These are phyloP conservation scores for Hypomontagnella submonticulosa DNA, from an alignment of 495 filamentous ascomycete species.

Conservation along the genomic window DNA sequence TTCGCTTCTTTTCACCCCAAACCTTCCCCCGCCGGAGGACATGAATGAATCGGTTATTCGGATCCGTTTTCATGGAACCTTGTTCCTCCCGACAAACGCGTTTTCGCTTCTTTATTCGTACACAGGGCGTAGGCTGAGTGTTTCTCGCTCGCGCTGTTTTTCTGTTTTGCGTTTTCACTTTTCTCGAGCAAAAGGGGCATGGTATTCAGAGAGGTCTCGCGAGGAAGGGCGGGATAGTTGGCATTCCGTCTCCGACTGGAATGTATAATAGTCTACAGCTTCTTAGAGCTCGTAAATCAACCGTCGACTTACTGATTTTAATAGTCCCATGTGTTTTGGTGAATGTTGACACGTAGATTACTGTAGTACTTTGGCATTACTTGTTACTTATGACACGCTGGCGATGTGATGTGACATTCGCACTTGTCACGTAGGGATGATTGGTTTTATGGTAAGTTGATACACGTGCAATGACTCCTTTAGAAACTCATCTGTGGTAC, in stretches of 20 bases:
- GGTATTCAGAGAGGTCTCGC: not conserved
- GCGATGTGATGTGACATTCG: too few relatives aligned
- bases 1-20: conserved; percentile 8
- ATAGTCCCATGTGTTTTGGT: not conserved
- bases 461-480: too few relatives aligned
- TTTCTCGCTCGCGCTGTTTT: too few relatives aligned
- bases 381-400: not conserved
- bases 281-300: not conserved
- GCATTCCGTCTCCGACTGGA: not conserved
- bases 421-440: too few relatives aligned
- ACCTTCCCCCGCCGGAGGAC: not conserved
- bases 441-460: too few relatives aligned
- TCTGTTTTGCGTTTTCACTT: not conserved
- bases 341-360: too few relatives aligned
- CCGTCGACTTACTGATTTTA: not conserved
- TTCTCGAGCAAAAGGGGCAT: not conserved
- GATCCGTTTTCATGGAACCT: too few relatives aligned
- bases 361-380: not conserved
- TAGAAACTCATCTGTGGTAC: too few relatives aligned
- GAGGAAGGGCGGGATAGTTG: not conserved
- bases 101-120: too few relatives aligned
- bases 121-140: too few relatives aligned
- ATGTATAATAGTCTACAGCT: conserved; percentile 21
- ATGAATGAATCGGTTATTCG: too few relatives aligned
- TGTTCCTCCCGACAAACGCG: too few relatives aligned